Base-by-base conservation (phyloP, 257 asterid species). In the Thymus mandschuricus region DNA sequence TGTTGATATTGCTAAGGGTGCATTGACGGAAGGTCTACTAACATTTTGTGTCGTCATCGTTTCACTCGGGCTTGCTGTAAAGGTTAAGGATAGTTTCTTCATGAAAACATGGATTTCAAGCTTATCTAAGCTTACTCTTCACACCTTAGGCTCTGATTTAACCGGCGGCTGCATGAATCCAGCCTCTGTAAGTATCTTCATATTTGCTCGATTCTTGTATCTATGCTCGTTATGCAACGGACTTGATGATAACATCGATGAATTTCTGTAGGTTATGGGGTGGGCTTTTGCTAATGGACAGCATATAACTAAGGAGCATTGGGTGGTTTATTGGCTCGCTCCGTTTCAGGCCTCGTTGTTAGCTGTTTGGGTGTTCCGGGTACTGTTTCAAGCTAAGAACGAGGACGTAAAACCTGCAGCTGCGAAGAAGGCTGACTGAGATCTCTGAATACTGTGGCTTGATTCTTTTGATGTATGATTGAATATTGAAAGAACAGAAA, bases 141-240 rank as follows among this genome's bases (percentile, higher is more conserved):
- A 90, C 72, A 78, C 85, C n/a, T 91, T 90, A n/a, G 96, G 95
- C 69, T 86, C 96, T 55, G 96, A 90, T 78, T 80, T 90, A 46
- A 90, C 96, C 0, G 96, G 96, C 38, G 95, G 96, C 50, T 84
- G 92, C 85, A 90, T 90, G 96, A 90, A 90, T 85, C 96, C 96
- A 8, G 95, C 95, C 69, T 85, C 96, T 35, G 96, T 89, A 85
- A 85, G 91, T 30, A 66, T 68, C 62, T 21, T 43, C 29, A 59
- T 40, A 4, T 7, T 68, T 60, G 2, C 29, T 34, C 11, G 45
- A 35, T 44, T 46, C 51, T 66, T 38, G 30, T 57, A 0, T 5
- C 1, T 35, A 27, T 15, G 9, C 12, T 38, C 3, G 46, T 34
- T 45, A 15, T 33, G 51, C 56, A 21, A 27, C 5, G 4, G 34